Percentiles rank a stretch among this genome's conserved stretches.
Conservation (phyloP, 2,329 filamentous ascomycete species). For the Clonostachys rosea region DNA sequence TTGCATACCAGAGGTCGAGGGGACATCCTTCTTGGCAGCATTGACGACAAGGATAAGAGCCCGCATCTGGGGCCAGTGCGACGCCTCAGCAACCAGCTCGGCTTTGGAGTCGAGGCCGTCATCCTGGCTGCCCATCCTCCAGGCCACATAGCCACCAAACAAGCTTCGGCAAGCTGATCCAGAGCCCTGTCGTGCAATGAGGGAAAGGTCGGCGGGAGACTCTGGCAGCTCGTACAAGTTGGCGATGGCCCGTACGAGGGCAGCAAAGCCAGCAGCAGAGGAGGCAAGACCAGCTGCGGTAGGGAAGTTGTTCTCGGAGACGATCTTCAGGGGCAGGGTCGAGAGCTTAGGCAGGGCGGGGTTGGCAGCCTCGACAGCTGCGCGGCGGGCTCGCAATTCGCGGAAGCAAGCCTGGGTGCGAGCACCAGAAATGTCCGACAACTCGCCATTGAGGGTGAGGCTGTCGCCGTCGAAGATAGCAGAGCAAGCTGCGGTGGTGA, state of each 20-base stretch:
- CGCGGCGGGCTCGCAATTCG: constrained; percentile 74
- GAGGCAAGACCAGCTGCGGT: constrained; percentile 86
- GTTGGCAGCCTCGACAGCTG: constrained; percentile 68
- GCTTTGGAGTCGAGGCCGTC: constrained; percentile 88
- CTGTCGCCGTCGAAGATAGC: constrained; percentile 63
- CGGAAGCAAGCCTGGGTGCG: constrained; percentile 93
- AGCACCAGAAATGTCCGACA: constrained; percentile 80
- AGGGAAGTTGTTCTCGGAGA: constrained; percentile 98
- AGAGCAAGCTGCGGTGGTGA: constrained; percentile 93
- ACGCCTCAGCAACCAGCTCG: constrained; percentile 80
- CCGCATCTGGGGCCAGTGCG: constrained; percentile 94
- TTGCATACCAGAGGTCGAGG: constrained; percentile 93
- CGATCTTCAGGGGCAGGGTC: constrained; percentile 71
- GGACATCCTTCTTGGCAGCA: constrained; percentile 93
- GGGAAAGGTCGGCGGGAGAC: constrained; percentile 75
- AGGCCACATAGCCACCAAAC: constrained; percentile 94
- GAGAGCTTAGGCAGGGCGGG: constrained; percentile 78
- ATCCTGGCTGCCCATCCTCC: constrained; percentile 70
- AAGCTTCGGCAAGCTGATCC: constrained; percentile 91
- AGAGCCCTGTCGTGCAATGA: constrained; percentile 89
- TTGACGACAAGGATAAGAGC: constrained; percentile 88
- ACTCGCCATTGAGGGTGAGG: constrained; percentile 78
- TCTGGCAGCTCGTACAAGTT: constrained; percentile 85
- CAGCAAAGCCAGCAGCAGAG: constrained; percentile 66
- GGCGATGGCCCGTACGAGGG: constrained; percentile 78